These are phyloP conservation scores for Sapria himalayana DNA, from an alignment of 345 rosid genomes.

Conservation along the genomic window DNA sequence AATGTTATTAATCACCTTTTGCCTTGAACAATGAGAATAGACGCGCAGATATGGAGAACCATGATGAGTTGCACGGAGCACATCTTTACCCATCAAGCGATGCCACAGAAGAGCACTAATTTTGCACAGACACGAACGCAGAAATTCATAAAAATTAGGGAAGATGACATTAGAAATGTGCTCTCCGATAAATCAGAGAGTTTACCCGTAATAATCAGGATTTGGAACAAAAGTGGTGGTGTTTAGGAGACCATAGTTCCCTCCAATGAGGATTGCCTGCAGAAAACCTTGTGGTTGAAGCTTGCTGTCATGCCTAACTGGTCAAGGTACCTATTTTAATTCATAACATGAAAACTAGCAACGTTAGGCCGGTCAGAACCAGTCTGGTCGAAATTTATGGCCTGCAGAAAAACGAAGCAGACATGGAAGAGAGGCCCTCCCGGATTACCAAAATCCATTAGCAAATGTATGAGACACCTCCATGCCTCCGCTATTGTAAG, in stretches of 20 bases:
- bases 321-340: conserved; percentile 60
- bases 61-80: too few species aligned
- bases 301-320: conserved; percentile 65
- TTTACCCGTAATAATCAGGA: conserved; percentile 94
- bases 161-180: too few species aligned
- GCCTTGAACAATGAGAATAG: too few species aligned
- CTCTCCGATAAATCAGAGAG: too few species aligned
- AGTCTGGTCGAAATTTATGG: background rate
- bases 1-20: too few species aligned
- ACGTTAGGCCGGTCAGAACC: background rate
- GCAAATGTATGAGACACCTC: conserved; percentile 73
- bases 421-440: too few species aligned
- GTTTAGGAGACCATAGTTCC: conserved; percentile 68
- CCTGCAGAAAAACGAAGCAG: too few species aligned
- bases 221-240: conserved; percentile 63
- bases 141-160: too few species aligned
- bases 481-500: conserved; percentile 74
- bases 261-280: conserved; percentile 86
- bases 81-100: too few species aligned
- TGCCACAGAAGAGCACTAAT: too few species aligned
- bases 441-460: conserved; percentile 72
- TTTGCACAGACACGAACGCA: too few species aligned
- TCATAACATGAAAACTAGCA: background rate
- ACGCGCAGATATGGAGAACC: too few species aligned
- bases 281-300: conserved; percentile 61